Percentiles rank a stretch among this genome's conserved stretches.
phyloP scores from a whole-genome alignment of 1,139 yeast genomes.

The Hansenula sp. region DNA sequence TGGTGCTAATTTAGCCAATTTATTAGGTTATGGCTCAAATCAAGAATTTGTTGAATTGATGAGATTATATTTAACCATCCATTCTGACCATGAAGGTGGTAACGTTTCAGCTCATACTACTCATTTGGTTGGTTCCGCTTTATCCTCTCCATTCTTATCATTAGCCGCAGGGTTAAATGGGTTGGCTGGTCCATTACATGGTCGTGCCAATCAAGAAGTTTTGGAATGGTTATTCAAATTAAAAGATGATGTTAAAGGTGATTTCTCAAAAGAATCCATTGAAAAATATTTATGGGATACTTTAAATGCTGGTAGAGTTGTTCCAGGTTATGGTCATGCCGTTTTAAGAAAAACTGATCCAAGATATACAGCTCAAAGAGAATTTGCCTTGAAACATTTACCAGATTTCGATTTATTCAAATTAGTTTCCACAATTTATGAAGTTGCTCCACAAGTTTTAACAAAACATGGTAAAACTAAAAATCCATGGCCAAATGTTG shows the following conservation, averaged over 20 bases:
- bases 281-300: slow-evolving; percentile 90
- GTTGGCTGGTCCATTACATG: slow-evolving; percentile 97
- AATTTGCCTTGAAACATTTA: slow-evolving; percentile 94
- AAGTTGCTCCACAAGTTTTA: slow-evolving; percentile 93
- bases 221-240: slow-evolving; percentile 88
- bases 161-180: slow-evolving; percentile 95
- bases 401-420: slow-evolving; percentile 92
- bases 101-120: slow-evolving; percentile 97
- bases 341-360: slow-evolving; percentile 97
- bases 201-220: slow-evolving; percentile 98
- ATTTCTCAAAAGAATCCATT: slow-evolving; percentile 69
- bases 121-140: slow-evolving; percentile 94
- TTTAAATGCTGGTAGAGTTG: slow-evolving; percentile 88
- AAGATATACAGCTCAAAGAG: slow-evolving; percentile 96
- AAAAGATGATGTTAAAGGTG: slow-evolving; percentile 71
- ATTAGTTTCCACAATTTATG: slow-evolving; percentile 85
- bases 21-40: slow-evolving; percentile 81
- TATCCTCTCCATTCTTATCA: slow-evolving; percentile 89
- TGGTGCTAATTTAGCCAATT: slow-evolving; percentile 83
- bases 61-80: slow-evolving; percentile 91
- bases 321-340: slow-evolving; percentile 98
- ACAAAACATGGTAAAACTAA: slow-evolving; percentile 97
- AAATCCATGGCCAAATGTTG: slow-evolving; percentile 99
- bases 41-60: slow-evolving; percentile 82
- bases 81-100: slow-evolving; percentile 99